phyloP scores from a whole-genome alignment of 345 rosid species.

The Raphanus sativus region DNA sequence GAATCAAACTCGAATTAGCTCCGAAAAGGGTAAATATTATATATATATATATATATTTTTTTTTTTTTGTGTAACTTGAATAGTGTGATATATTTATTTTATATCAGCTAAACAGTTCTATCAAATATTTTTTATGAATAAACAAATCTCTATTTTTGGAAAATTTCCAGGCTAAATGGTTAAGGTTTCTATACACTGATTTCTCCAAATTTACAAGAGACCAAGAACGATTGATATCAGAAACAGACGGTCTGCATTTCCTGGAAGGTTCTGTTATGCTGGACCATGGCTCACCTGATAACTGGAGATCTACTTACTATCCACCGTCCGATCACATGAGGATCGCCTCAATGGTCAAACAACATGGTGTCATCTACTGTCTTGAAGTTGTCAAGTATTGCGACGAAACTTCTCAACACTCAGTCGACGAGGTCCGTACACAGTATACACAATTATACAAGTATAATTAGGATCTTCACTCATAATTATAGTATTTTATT shows the following conservation, averaged over 20 bases:
- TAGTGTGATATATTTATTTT: background rate
- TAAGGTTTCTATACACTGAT: constrained; percentile 65
- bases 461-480: background rate
- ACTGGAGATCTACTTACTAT: constrained; percentile 60
- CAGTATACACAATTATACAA: background rate
- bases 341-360: constrained; percentile 53
- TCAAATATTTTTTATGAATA: background rate
- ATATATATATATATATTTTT: background rate
- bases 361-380: constrained; percentile 56
- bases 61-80: no score
- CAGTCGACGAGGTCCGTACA: constrained; percentile 49
- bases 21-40: constrained; percentile 51
- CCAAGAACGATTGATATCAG: constrained; percentile 65
- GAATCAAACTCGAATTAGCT: constrained; percentile 56
- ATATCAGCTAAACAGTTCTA: background rate
- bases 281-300: constrained; percentile 54
- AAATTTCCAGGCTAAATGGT: constrained; percentile 60
- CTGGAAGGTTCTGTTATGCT: constrained; percentile 68
- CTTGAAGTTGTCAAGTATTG: constrained; percentile 69
- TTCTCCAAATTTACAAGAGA: constrained; percentile 61
- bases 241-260: constrained; percentile 48
- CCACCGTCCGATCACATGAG: constrained; percentile 50
- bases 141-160: background rate
- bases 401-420: constrained; percentile 48
- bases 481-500: background rate